Base-by-base conservation (phyloP, 1,139 yeast genomes). In the Saccharomyces hybrid region DNA sequence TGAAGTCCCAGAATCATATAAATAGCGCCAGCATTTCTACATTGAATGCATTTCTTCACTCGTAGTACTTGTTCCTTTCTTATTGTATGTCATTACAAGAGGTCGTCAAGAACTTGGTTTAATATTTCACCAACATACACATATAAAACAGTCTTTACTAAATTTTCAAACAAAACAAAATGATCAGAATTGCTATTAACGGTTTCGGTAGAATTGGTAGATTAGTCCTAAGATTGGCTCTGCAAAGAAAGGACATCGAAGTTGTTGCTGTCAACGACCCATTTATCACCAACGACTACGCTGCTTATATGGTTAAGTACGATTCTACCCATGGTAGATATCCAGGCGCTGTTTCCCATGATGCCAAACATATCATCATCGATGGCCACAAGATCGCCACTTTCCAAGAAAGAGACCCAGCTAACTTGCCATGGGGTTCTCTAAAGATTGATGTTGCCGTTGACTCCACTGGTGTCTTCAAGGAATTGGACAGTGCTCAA, bases 191-290 rank as follows among this genome's bases (percentile, higher is more conserved):
- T 76, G 90, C 91, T 77, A 85, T 86, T 75, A 86, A 86, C 84
- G 95, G 95, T 71, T 86, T 86, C 84, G 95, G 95, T 72, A 84
- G 95, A 81, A 86, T 86, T 71, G 95, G 95, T 67, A 85, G 95
- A 73, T 72, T 79, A 53, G 95, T 86, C 61, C 75, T 85, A 68
- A 85, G 95, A 84, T 76, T 85, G 69, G 91, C 91, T 65, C 74
- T 85, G 65, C 55, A 73, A 57, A 84, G 90, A 81, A 72, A 76
- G 62, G 87, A 83, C 78, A 78, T 86, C 70, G 80, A 82, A 61
- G 84, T 86, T 64, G 88, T 86, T 61, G 91, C 89, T 61, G 73
- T 86, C 79, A 86, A 86, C 73, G 93, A 86, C 74, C 95, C 95
- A 58, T 86, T 86, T 77, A 85, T 86, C 73, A 81, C 85, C 61